These are phyloP conservation scores for Coleophoma crateriformis DNA, from an alignment of 2,329 filamentous ascomycete species.

Conservation along the genomic window DNA sequence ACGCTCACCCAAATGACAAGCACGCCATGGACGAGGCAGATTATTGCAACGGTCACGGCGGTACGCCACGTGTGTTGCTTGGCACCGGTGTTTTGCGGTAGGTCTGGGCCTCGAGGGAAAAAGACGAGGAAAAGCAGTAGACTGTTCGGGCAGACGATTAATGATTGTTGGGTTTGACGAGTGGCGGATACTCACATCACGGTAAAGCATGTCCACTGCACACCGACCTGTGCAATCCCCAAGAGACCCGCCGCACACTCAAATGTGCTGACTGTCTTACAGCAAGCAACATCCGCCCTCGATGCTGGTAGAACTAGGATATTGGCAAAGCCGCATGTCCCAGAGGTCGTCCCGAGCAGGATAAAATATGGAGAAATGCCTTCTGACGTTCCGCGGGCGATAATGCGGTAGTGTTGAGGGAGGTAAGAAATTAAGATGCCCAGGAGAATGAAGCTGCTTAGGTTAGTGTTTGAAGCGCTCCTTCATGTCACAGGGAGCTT, in stretches of 20 bases:
- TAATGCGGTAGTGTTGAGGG: constrained; percentile 90
- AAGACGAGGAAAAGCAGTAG: constrained; percentile 92
- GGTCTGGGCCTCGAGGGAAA: constrained; percentile 63
- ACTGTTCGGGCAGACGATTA: constrained; percentile 40
- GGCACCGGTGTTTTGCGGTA: constrained; percentile 25
- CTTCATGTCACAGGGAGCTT: constrained; percentile 13
- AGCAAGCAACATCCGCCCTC: constrained; percentile 78
- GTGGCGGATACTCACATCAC: constrained; percentile 65
- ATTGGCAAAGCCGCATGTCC: constrained; percentile 84
- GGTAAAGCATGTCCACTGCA: constrained; percentile 88
- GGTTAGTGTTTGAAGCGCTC: background rate
- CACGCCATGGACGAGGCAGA: constrained; percentile 74
- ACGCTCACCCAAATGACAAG: constrained; percentile 62
- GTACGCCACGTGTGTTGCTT: constrained; percentile 68
- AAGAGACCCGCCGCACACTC: constrained; percentile 82
- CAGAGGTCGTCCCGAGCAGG: constrained; percentile 85
- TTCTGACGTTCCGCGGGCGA: constrained; percentile 77
- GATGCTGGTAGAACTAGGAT: constrained; percentile 85
- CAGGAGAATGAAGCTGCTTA: constrained; percentile 60
- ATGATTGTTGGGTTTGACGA: background rate
- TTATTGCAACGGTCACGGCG: constrained; percentile 66
- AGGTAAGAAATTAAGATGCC: constrained; percentile 91
- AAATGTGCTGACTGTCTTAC: constrained; percentile 71
- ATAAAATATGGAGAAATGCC: constrained; percentile 96
- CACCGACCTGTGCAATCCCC: constrained; percentile 84